These are phyloP conservation scores for Asterochloris sp. DNA, from an alignment of 139 green algal genomes.

Conservation along the genomic window DNA sequence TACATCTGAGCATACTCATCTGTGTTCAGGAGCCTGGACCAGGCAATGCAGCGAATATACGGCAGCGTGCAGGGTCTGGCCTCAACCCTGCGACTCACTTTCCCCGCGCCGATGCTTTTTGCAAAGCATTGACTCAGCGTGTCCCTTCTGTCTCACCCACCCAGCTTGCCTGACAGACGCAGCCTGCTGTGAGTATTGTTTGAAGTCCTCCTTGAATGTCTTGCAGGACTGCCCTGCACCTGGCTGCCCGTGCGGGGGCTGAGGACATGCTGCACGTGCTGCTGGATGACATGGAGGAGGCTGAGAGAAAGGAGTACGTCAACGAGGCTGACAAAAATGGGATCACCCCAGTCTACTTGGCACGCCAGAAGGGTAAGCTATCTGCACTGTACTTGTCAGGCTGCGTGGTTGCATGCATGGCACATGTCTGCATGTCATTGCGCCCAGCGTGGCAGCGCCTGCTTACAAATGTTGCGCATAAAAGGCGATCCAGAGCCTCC, in stretches of 20 bases:
- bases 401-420: not conserved
- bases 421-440: not conserved
- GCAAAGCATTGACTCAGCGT: too few relatives aligned
- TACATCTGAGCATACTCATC: too few relatives aligned
- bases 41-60: too few relatives aligned
- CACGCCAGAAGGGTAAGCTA: slow-evolving; percentile 12
- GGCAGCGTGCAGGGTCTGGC: too few relatives aligned
- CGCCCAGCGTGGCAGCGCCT: too few relatives aligned
- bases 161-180: not conserved
- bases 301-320: not conserved
- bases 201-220: too few relatives aligned
- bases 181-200: not conserved
- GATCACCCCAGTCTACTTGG: slow-evolving; percentile 17
- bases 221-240: slow-evolving; percentile 3
- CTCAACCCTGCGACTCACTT: too few relatives aligned
- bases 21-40: too few relatives aligned
- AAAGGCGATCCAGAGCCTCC: not conserved
- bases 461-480: not conserved
- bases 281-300: slow-evolving; percentile 16
- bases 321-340: slow-evolving; percentile 21
- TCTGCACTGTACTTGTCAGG: not conserved
- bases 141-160: too few relatives aligned
- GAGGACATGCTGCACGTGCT: slow-evolving; percentile 8
- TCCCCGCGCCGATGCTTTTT: too few relatives aligned
- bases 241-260: slow-evolving; percentile 2